Conservation (phyloP, 352 stramenopile species). For the Phytophthora litchii region DNA sequence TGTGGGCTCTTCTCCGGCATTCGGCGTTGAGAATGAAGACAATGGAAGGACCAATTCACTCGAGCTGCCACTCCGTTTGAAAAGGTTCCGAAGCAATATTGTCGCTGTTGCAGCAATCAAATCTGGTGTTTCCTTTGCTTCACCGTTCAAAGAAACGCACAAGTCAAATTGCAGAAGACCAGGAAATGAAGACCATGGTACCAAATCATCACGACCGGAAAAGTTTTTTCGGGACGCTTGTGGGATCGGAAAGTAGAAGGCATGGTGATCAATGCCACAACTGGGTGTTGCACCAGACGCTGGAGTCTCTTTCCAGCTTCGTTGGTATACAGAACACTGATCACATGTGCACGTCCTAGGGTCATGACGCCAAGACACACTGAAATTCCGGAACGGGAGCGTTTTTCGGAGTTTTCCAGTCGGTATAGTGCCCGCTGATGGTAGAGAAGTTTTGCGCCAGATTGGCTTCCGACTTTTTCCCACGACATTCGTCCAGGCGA, state of each 20-base stretch:
- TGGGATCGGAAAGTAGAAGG: conserved; percentile 83
- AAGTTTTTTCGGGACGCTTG: conserved; percentile 82
- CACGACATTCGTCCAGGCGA: conserved; percentile 79
- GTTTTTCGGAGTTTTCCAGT: conserved; percentile 63
- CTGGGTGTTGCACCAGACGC: conserved; percentile 5
- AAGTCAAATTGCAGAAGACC: conserved; percentile 78
- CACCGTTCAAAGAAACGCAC: conserved; percentile 69
- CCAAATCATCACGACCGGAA: conserved; percentile 74
- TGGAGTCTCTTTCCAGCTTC: conserved; percentile 8
- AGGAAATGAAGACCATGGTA: conserved; percentile 77
- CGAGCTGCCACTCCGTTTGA: conserved; percentile 34
- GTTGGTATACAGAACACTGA: conserved; percentile 45
- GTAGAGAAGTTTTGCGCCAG: conserved; percentile 51
- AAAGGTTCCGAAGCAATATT: conserved; percentile 54
- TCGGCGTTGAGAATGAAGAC: conserved; percentile 37
- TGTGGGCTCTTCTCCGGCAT: conserved; percentile 1
- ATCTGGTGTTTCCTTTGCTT: conserved; percentile 73
- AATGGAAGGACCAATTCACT: conserved; percentile 45
- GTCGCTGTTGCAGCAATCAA: conserved; percentile 61
- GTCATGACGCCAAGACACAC: conserved; percentile 79
- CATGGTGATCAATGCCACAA: conserved; percentile 80
- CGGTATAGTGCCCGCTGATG: conserved; percentile 25
- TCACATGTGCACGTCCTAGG: conserved; percentile 52
- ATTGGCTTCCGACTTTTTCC: conserved; percentile 57
- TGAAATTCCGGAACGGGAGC: conserved; percentile 79